Evolutionary conservation across 2,329 filamentous ascomycete genomes (phyloP).

Genomic region (Diaporthe sp.): DNA sequence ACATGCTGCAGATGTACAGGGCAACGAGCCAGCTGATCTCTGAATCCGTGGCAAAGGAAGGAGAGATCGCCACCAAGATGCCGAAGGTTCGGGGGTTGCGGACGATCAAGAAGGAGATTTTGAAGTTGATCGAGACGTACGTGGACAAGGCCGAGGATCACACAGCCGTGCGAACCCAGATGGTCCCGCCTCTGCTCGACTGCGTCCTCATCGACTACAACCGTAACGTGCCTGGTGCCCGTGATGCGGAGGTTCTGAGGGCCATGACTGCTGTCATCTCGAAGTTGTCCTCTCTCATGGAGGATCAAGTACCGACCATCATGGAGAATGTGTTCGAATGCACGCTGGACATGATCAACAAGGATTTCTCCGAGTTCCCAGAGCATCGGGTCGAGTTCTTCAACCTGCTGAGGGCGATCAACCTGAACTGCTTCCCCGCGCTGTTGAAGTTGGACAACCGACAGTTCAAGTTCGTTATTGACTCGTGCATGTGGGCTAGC

Average conservation of each 20-base stretch:
- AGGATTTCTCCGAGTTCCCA: constrained; percentile 99
- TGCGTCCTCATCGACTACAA: constrained; percentile 97
- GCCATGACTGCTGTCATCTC: constrained; percentile 98
- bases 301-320: constrained; percentile 96
- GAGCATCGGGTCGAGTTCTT: constrained; percentile 99
- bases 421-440: constrained; percentile 95
- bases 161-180: constrained; percentile 91
- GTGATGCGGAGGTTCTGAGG: constrained; percentile 95
- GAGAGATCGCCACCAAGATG: constrained; percentile 95
- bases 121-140: constrained; percentile 98
- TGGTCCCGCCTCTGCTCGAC: constrained; percentile 95
- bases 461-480: constrained; percentile 99
- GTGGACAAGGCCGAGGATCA: constrained; percentile 98
- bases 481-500: constrained; percentile 99
- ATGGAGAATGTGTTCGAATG: constrained; percentile 99
- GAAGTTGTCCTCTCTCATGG: constrained; percentile 95
- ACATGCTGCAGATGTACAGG: constrained; percentile 99
- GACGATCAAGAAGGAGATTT: constrained; percentile 99
- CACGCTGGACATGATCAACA: constrained; percentile 99
- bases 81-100: constrained; percentile 94
- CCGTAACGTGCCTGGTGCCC: constrained; percentile 94
- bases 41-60: constrained; percentile 88
- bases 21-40: constrained; percentile 98
- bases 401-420: constrained; percentile 95
- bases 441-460: constrained; percentile 93